Evolutionary conservation across 805 yeast species (phyloP), one percentile per base, ranked within the genome.

Genomic region (Debaryomyces prosopidis): DNA sequence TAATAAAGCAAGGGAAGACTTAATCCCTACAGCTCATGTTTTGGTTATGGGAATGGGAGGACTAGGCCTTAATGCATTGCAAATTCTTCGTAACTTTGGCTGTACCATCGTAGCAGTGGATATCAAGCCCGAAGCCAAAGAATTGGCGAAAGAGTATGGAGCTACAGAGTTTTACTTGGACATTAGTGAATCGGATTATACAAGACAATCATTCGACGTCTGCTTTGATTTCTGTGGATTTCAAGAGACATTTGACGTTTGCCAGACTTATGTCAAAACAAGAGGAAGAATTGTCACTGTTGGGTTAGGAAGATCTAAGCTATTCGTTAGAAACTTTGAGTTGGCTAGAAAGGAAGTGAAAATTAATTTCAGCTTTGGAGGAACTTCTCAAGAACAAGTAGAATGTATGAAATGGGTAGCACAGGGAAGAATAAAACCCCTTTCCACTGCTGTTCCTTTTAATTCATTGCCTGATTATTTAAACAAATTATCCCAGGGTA

Each of bases 331-430:
- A 33, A 67, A 70, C 44, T 68, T 54, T 47, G 63, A 63, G 3
- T 52, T 74, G 44, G 75, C 76, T 9, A 48, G 69, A 39, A 61
- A 75, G 46, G 80, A 76, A 51, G 62, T 71, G 18, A 60, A 64
- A 41, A 48, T 74, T 34, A 53, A 65, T 30, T 73, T 67, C 48
- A 62, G 67, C 37, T 71, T 72, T 49, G 78, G 79, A 27, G 81
- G 81, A 17, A 65, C 68, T 12, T 66, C 74, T 1, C 50, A 54
- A 8, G 79, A 76, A 42, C 77, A 72, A 49, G 50, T 56, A 18
- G 79, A 75, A 44, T 62, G 69, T 30, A 62, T 76, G 65, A 56
- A 66, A 28, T 70, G 77, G 73, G 61, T 76, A 26, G 49, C 62
- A 2, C 47, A 51, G 39, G 79, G 79, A 2, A 63, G 54, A 36